Evolutionary conservation across 371 early-diverging fungal genomes (phyloP).

Genomic region (Nematocida minor): DNA sequence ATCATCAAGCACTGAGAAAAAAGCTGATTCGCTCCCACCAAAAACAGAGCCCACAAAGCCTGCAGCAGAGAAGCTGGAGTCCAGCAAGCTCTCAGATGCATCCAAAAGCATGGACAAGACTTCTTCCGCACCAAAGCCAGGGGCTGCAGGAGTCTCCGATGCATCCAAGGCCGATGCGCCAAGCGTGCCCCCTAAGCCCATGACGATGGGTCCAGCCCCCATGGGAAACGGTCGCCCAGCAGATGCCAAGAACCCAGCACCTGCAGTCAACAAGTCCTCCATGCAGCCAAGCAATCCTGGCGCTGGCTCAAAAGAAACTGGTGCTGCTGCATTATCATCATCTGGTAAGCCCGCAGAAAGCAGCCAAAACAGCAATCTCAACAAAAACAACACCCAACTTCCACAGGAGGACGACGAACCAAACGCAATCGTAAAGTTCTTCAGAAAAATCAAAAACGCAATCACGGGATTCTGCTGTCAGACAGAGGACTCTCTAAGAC

Average conservation of each 20-base stretch:
- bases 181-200: background rate
- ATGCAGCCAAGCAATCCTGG: background rate
- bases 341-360: background rate
- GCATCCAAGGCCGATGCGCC: constrained; percentile 5
- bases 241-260: background rate
- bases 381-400: background rate
- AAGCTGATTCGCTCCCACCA: background rate
- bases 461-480: constrained; percentile 40
- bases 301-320: constrained; percentile 14
- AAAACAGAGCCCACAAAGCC: constrained; percentile 13
- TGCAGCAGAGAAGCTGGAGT: background rate
- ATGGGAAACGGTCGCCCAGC: background rate
- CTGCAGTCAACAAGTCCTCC: background rate
- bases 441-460: constrained; percentile 35
- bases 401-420: constrained; percentile 27
- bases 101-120: background rate
- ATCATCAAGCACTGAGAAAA: background rate
- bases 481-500: constrained; percentile 35
- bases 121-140: background rate
- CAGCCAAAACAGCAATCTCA: background rate
- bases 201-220: background rate
- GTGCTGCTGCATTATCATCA: constrained; percentile 15
- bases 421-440: constrained; percentile 31
- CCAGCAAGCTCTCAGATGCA: constrained; percentile 3
- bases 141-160: background rate